Conservation (phyloP, 257 asterid genomes). For the Marsdenia floribunda region DNA sequence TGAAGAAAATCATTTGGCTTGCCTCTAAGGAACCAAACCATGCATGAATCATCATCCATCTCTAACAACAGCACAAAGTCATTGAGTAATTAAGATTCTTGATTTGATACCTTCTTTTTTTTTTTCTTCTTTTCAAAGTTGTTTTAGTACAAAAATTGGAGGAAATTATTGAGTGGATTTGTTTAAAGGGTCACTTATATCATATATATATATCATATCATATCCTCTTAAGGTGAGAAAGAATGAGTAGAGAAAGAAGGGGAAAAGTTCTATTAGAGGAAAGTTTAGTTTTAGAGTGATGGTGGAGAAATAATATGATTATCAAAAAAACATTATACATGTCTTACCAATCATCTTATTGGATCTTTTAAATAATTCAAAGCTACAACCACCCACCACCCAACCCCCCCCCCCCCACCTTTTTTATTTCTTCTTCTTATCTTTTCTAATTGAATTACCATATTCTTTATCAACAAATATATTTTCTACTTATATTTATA, state of each 20-base stretch:
- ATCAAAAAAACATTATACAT: not conserved
- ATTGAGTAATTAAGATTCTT: not conserved
- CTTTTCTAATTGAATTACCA: no score
- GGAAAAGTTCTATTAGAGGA: not conserved
- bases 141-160: not conserved
- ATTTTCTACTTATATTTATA: no score
- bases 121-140: not conserved
- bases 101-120: not conserved
- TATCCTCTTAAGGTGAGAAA: not conserved
- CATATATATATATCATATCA: not conserved
- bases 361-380: not conserved
- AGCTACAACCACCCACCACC: no score
- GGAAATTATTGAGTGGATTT: not conserved
- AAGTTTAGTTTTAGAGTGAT: not conserved
- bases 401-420: no score
- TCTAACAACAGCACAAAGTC: not conserved
- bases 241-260: not conserved
- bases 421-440: not conserved
- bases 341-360: no score
- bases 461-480: no score
- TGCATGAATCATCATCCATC: not conserved
- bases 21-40: slow-evolving; percentile 4
- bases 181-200: not conserved
- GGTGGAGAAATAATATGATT: not conserved
- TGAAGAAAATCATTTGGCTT: slow-evolving; percentile 10